Percentiles rank a stretch among this genome's conserved stretches.
These are phyloP conservation scores for Globisporangium polare DNA, from an alignment of 352 stramenopile genomes.

Conservation along the genomic window DNA sequence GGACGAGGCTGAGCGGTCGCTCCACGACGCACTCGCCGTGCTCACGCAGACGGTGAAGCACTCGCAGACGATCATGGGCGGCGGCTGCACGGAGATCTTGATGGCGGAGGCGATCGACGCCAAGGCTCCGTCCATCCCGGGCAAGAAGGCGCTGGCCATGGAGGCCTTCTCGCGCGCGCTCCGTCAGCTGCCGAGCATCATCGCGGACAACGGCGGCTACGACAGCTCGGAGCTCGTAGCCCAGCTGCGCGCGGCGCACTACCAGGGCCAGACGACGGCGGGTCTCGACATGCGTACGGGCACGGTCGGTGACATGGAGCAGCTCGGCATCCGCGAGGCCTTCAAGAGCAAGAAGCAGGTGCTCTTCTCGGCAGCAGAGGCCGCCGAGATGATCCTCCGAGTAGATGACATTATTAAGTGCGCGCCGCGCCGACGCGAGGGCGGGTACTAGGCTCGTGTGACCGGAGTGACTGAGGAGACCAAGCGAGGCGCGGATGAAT, in stretches of 20 bases:
- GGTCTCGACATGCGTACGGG: conserved; percentile 97
- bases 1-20: conserved; percentile 98
- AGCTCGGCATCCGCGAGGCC: conserved; percentile 96
- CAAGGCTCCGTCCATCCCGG: conserved; percentile 90
- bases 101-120: conserved; percentile 94
- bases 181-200: conserved; percentile 96
- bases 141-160: conserved; percentile 98
- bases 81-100: conserved; percentile 95
- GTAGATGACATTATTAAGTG: conserved; percentile 99
- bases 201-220: conserved; percentile 99
- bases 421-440: conserved; percentile 78
- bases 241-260: conserved; percentile 93
- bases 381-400: conserved; percentile 99
- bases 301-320: conserved; percentile 95
- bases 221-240: conserved; percentile 98
- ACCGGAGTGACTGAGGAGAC: neutral
- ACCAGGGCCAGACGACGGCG: conserved; percentile 87
- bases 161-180: conserved; percentile 96
- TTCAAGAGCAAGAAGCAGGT: conserved; percentile 97
- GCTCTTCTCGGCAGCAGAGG: conserved; percentile 96
- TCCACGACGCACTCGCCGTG: conserved; percentile 98
- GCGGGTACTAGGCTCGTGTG: conserved; percentile 27
- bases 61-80: conserved; percentile 95
- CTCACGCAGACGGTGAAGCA: conserved; percentile 97
- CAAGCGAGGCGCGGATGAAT: neutral